These are phyloP conservation scores for Gracilariopsis chorda DNA, from an alignment of 23 red algal species.

Conservation along the genomic window DNA sequence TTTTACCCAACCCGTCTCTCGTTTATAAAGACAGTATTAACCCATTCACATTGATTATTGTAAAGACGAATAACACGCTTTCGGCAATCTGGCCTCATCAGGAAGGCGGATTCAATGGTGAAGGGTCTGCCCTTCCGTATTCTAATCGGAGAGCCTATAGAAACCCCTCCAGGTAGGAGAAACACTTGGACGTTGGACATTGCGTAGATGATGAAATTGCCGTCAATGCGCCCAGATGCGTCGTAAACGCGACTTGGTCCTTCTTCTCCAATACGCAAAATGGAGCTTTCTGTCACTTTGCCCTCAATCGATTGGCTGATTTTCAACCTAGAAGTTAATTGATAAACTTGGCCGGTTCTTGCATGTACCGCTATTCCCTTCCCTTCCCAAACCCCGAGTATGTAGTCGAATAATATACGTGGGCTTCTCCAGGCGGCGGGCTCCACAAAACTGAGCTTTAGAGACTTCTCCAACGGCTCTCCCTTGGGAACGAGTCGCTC, in stretches of 20 bases:
- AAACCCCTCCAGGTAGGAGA: conserved; percentile 70
- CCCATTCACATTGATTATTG: conserved; percentile 66
- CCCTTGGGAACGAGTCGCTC: conserved; percentile 15
- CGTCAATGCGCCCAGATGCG: conserved; percentile 39
- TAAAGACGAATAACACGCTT: conserved; percentile 61
- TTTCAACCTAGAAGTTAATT: conserved; percentile 53
- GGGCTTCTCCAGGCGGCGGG: conserved; percentile 66
- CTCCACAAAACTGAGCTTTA: conserved; percentile 43
- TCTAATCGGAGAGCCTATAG: conserved; percentile 39
- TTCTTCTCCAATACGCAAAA: conserved; percentile 32
- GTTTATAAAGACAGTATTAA: conserved; percentile 79
- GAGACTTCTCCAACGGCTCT: background rate
- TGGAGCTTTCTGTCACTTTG: conserved; percentile 45
- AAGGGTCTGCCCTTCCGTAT: conserved; percentile 57
- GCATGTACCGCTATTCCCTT: conserved; percentile 42
- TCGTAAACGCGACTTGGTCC: conserved; percentile 50
- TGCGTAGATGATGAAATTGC: conserved; percentile 54
- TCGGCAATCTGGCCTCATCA: conserved; percentile 61
- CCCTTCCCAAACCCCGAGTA: conserved; percentile 60
- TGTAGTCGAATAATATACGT: conserved; percentile 55
- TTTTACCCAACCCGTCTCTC: conserved; percentile 59
- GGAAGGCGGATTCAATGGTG: conserved; percentile 59
- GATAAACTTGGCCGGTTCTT: conserved; percentile 30
- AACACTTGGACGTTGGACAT: conserved; percentile 62
- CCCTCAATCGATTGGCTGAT: conserved; percentile 25